phyloP scores from a whole-genome alignment of 2,329 filamentous ascomycete species.

The Apiospora kogelbergensis region DNA sequence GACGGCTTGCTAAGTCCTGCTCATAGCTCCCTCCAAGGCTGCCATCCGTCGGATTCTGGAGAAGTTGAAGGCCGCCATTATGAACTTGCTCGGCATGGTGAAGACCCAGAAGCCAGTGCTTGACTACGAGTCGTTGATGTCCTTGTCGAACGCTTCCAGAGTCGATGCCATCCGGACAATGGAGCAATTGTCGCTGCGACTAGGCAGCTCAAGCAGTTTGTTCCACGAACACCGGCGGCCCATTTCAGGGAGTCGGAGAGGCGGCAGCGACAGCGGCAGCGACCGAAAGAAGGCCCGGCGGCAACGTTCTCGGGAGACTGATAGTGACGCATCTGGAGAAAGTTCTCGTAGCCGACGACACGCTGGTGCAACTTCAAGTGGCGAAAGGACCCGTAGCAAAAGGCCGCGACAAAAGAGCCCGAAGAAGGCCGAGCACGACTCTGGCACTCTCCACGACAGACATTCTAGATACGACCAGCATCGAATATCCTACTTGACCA shows the following conservation, averaged over 20 bases:
- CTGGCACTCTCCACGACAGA: neutral
- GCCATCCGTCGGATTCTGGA: slow-evolving; percentile 41
- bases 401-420: neutral
- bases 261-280: slow-evolving; percentile 12
- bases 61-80: slow-evolving; percentile 42
- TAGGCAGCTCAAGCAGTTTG: slow-evolving; percentile 16
- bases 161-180: slow-evolving; percentile 50
- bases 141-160: slow-evolving; percentile 47
- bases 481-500: slow-evolving; percentile 28
- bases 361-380: neutral
- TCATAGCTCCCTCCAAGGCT: slow-evolving; percentile 37
- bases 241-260: neutral
- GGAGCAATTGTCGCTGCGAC: slow-evolving; percentile 42
- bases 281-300: slow-evolving; percentile 8
- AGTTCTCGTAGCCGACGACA: neutral
- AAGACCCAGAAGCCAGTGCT: slow-evolving; percentile 34
- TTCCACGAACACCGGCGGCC: neutral
- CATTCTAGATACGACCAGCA: neutral
- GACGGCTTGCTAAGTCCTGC: slow-evolving; percentile 2
- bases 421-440: neutral
- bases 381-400: neutral
- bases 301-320: neutral
- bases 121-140: slow-evolving; percentile 47
- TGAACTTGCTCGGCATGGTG: slow-evolving; percentile 37
- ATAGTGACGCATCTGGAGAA: neutral